Base-by-base conservation (phyloP, 2,329 filamentous ascomycete species). In the Chaetomium sp. region DNA sequence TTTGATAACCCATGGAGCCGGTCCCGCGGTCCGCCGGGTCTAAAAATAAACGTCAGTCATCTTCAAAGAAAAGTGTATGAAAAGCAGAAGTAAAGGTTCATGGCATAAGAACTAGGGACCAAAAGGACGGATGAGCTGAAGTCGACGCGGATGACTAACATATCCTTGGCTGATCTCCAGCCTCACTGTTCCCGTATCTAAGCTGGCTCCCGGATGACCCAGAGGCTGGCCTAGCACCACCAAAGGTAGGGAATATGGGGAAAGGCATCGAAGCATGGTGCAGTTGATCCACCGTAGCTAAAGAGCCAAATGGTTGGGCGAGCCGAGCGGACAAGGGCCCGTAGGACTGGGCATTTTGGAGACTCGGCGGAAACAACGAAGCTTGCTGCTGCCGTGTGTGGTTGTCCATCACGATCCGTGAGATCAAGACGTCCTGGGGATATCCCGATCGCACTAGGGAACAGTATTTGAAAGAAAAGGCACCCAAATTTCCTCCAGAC, bases 1-100 rank as follows among this genome's bases (percentile, higher is more conserved):
- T 83, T 68, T 84, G 81, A 68, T 87, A 87, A 11, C 74, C 73
- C 10, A 78, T 67, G 40, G 71, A 69, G 44, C 74, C 72, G 49
- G 66, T 67, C 53, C 76, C 75, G 57, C 79, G 74, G 65, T 83
- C 80, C 53, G 72, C 70, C 37, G 77, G 73, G 69, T 84, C 81
- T 84, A 68, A 56, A 61, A 45, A 61, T 55, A 41, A 58, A 64
- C 51, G 69, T 77, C 69, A 76, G 74, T 62, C 19, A 27, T 42
- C 10, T 48, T 57, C 40, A 32, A 42, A 35, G 55, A 19, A 46
- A 40, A n/a, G 53, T n/a, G 19, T 37, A 9, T 6, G 12, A 12
- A 44, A 54, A 12, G 11, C 4, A 6, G 34, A 6, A 14, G 8
- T 33, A 8, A n/a, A n/a, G 41, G 34, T 35, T 48, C 45, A 33